phyloP scores from a whole-genome alignment of 2,329 filamentous ascomycete genomes.

The Hypoxylon sp. region DNA sequence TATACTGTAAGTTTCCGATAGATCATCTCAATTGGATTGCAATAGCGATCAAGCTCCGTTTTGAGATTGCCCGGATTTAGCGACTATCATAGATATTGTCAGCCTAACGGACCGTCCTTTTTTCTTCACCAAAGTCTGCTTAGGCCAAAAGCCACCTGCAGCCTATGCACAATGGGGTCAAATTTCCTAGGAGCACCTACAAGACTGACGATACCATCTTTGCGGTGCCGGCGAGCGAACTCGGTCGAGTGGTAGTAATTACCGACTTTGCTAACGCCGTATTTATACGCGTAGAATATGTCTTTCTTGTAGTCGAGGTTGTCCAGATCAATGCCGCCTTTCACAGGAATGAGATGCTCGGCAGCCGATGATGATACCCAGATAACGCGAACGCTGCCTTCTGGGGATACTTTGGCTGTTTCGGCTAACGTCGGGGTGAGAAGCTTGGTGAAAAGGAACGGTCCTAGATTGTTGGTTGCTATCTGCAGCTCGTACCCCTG shows the following conservation, averaged over 20 bases:
- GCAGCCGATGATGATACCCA: conserved; percentile 53
- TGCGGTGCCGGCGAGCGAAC: conserved; percentile 47
- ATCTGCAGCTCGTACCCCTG: conserved; percentile 55
- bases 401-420: conserved; percentile 47
- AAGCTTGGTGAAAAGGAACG: conserved; percentile 52
- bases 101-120: conserved; percentile 1
- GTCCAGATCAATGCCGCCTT: conserved; percentile 50
- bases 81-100: conserved; percentile 39
- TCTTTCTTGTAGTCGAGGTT: conserved; percentile 53
- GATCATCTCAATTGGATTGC: conserved; percentile 38
- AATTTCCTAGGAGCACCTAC: conserved; percentile 42
- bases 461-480: conserved; percentile 52
- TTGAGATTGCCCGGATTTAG: conserved; percentile 52
- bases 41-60: conserved; percentile 50
- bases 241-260: conserved; percentile 53
- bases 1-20: conserved; percentile 44
- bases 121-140: conserved; percentile 7
- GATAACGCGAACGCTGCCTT: conserved; percentile 50
- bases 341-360: conserved; percentile 43
- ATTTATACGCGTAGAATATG: conserved; percentile 43
- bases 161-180: conserved; percentile 23
- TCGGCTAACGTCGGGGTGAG: conserved; percentile 48
- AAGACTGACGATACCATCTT: conserved; percentile 50
- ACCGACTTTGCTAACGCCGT: conserved; percentile 52
- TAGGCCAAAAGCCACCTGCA: conserved; percentile 1